These are phyloP conservation scores for Gossypium bickii DNA, from an alignment of 345 rosid genomes.

Conservation along the genomic window DNA sequence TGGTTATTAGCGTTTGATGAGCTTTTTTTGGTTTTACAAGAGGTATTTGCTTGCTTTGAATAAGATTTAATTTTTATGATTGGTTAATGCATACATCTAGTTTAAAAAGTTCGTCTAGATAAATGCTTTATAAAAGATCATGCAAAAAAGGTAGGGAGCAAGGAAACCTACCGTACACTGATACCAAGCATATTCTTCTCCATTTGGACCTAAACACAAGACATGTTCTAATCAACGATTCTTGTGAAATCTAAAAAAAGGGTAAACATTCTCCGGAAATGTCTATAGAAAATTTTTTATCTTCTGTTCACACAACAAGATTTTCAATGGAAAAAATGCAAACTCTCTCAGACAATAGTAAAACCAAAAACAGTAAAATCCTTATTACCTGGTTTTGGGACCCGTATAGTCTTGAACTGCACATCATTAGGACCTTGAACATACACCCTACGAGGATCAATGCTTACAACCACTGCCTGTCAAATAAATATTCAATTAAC, in stretches of 20 bases:
- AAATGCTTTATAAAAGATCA: background rate
- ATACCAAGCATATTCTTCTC: constrained; percentile 96
- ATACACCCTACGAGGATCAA: constrained; percentile 90
- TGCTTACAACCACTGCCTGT: constrained; percentile 98
- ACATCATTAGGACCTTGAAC: constrained; percentile 66
- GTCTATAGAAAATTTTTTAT: background rate
- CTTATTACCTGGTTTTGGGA: constrained; percentile 63
- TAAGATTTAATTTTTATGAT: background rate
- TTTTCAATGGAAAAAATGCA: background rate
- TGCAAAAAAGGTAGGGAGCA: constrained; percentile 2
- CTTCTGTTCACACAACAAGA: background rate
- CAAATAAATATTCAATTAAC: constrained; percentile 17
- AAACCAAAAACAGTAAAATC: background rate
- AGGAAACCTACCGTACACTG: constrained; percentile 81
- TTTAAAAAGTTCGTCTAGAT: background rate
- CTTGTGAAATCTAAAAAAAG: background rate
- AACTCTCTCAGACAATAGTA: constrained; percentile 6
- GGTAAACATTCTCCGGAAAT: background rate
- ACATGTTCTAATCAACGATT: constrained; percentile 6
- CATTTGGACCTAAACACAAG: constrained; percentile 64
- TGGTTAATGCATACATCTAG: background rate
- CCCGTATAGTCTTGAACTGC: constrained; percentile 54
- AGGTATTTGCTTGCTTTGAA: background rate
- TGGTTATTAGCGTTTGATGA: background rate
- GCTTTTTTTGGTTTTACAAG: background rate